Base-by-base conservation (phyloP, 139 green algal genomes). In the Pedinophyceae sp. region DNA sequence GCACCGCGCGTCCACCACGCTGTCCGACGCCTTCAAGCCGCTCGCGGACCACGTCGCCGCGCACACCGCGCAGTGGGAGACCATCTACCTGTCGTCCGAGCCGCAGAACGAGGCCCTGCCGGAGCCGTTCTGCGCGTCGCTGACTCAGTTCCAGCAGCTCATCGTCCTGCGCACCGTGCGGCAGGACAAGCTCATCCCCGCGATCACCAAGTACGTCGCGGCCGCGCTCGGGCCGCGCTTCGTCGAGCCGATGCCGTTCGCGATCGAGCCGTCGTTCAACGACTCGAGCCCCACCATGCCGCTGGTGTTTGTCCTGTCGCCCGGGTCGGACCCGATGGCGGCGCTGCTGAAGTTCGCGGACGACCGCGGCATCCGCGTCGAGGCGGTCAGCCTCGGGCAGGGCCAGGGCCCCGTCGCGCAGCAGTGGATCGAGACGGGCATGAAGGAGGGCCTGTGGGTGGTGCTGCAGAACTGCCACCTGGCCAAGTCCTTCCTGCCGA, bases 391-490 rank as follows among this genome's bases (percentile, higher is more conserved):
- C 22, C 60, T 89, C 45, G 80, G 80, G 3, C 80, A 89, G 70
- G 80, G 80, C 5, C 80, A 89, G 62, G 80, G 76, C 19, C 80
- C 80, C 25, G 64, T 85, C 2, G 79, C 79, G 34, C 63, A 79
- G 61, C 53, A 58, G 39, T 67, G 55, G 53, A 78, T 89, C 22
- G 66, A 78, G 40, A 45, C 74, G 29, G 79, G 79, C 43, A 68
- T 74, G 34, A 26, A 64, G 29, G 64, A 76, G 49, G 80, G 80
- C 30, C 81, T 77, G 62, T 89, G 80, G 80, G 78, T 89, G 50
- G 73, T 79, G 25, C 76, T 84, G 41, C 71, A 84, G 73, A 88
- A 88, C 63, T 88, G 80, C 66, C 80, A 88, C 61, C 72, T 88
- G 26, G 75, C 75, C n/a, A 76, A 73, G 61, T 67, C 48, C 52